A percentile compares a stretch with the other conserved stretches of the same genome.
Evolutionary conservation across 768 basidiomycete species (phyloP).

Genomic region (Leccinum broughii): DNA sequence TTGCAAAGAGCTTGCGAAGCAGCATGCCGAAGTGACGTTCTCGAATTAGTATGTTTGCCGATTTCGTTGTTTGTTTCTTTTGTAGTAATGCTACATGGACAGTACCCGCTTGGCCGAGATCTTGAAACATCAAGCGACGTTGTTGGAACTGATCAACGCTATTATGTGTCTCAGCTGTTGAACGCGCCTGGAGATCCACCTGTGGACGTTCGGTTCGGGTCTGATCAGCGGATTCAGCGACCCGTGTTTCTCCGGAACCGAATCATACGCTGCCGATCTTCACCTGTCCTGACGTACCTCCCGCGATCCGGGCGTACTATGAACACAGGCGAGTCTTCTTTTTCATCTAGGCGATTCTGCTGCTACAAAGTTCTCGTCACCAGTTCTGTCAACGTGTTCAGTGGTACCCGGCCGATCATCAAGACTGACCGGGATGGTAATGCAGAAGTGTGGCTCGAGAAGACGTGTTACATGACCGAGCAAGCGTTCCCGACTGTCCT

Average conservation of each 20-base stretch:
- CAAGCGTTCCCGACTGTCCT: slow-evolving; percentile 91
- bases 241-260: slow-evolving; percentile 81
- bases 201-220: slow-evolving; percentile 76
- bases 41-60: slow-evolving; percentile 66
- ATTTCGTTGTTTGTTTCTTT: not conserved
- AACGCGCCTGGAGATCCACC: slow-evolving; percentile 74
- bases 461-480: slow-evolving; percentile 84
- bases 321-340: slow-evolving; percentile 66
- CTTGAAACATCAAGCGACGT: slow-evolving; percentile 80
- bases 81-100: slow-evolving; percentile 4
- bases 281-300: slow-evolving; percentile 79
- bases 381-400: slow-evolving; percentile 84
- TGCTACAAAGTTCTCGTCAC: slow-evolving; percentile 3
- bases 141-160: slow-evolving; percentile 81
- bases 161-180: slow-evolving; percentile 81
- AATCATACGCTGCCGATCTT: slow-evolving; percentile 77
- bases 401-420: slow-evolving; percentile 66
- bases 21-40: slow-evolving; percentile 88
- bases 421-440: slow-evolving; percentile 62
- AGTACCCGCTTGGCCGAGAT: slow-evolving; percentile 85
- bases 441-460: slow-evolving; percentile 86
- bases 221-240: slow-evolving; percentile 89
- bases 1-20: slow-evolving; percentile 85
- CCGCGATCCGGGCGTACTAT: slow-evolving; percentile 80
- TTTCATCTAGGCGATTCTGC: not conserved